Conservation (phyloP, 2,329 filamentous ascomycete species). For the Fusarium nelsonii region DNA sequence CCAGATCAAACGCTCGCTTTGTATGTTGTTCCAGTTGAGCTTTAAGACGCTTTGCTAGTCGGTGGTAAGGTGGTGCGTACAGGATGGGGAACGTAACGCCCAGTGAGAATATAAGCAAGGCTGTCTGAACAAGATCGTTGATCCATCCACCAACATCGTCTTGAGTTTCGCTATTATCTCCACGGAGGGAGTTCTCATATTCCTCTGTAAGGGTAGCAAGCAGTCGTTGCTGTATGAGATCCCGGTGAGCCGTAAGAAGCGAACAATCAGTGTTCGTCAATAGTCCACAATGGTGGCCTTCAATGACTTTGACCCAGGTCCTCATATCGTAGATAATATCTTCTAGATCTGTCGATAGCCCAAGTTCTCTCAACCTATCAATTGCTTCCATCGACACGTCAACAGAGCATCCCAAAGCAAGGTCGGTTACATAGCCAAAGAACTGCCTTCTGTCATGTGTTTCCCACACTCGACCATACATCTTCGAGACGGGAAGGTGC, state of each 20-base stretch:
- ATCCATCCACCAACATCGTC: not conserved
- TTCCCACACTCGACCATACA: not conserved
- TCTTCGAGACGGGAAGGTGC: not conserved
- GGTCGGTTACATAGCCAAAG: not conserved
- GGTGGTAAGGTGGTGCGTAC: conserved; percentile 5
- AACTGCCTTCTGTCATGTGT: not conserved
- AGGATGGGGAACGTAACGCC: not conserved
- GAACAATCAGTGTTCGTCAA: not conserved
- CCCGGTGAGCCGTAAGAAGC: conserved; percentile 7
- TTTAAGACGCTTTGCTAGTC: not conserved
- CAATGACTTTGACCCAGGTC: not conserved
- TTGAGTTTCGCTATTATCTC: accelerated
- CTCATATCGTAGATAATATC: not conserved
- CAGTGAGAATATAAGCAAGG: conserved; percentile 1
- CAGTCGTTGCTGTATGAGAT: conserved; percentile 12
- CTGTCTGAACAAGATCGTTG: not conserved
- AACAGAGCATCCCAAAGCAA: accelerated
- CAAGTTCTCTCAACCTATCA: not conserved
- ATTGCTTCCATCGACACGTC: not conserved
- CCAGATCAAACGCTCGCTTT: accelerated
- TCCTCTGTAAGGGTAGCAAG: not conserved
- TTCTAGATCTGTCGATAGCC: not conserved
- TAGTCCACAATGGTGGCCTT: not conserved
- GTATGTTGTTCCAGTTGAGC: not conserved
- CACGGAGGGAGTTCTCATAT: not conserved